Evolutionary conservation across 371 early-diverging fungal genomes (phyloP), one percentile per base, ranked within the genome.

Genomic region (Umbelopsis sp.): DNA sequence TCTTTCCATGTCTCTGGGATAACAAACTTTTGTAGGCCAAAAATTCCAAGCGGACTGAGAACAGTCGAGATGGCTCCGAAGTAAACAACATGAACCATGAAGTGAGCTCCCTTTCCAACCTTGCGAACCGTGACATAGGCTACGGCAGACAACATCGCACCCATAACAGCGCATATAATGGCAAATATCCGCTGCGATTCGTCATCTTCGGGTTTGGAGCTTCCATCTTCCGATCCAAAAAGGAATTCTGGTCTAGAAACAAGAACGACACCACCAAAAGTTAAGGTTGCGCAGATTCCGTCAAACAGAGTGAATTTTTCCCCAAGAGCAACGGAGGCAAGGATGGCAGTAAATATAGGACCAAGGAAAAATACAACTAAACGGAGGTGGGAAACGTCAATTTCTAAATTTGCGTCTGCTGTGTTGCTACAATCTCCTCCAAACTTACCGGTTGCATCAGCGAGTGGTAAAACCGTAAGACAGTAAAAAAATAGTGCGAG

Each of bases 121-220:
- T 87, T 87, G 50, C 93, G 89, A 10, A 93, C 93, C 2, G 88
- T 79, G 25, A 88, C 85, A 71, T 92, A 93, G 7, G 93, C 92
- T 63, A 87, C 71, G 6, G 90, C 86, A 6, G 85, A 82, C 75
- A 87, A 82, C 44, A 88, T 65, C 0, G 92, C 89, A 46, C 90
- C 92, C 2, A 76, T 12, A n/a, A 91, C 69, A 1, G 90, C 86
- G 22, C 84, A 85, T 3, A 73, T 53, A 7, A 86, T 72, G 4
- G 86, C 87, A 44, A 83, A 68, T 10, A 77, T 29, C 18, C 81
- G 73, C 41, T 74, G 48, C 67, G 68, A 67, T 50, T 74, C 75
- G 37, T 25, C 25, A 1, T 50, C 50, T 5, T 45, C 68, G 41
- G 67, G 32, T 48, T 46, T 32, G 11, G 50, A 9, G 32, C 44